Percentiles rank a stretch among this genome's conserved stretches.
These are phyloP conservation scores for Populus alba DNA, from an alignment of 345 rosid genomes.

Conservation along the genomic window DNA sequence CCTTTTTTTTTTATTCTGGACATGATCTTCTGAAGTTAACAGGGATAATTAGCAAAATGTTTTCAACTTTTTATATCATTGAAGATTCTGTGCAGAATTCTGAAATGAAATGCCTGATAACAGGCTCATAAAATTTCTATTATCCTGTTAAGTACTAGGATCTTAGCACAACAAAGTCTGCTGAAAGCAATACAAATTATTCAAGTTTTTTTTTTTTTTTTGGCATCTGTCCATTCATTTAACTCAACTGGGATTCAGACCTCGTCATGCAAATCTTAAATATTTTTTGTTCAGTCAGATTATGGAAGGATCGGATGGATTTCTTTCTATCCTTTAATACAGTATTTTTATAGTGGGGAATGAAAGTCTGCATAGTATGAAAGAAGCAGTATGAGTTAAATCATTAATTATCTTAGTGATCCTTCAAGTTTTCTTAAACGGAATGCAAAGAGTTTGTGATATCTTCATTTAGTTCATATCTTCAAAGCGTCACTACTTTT, in stretches of 20 bases:
- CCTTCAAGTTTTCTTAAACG: no score
- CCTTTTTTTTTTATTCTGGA: background rate
- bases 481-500: background rate
- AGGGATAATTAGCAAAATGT: background rate
- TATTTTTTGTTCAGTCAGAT: no score
- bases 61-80: background rate
- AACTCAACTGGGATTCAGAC: no score
- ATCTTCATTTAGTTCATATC: background rate
- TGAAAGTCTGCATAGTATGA: no score
- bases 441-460: no score
- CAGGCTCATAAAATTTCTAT: background rate
- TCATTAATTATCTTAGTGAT: no score
- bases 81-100: background rate
- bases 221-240: no score
- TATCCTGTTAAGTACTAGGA: background rate
- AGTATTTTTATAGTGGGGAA: no score
- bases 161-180: background rate
- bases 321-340: no score
- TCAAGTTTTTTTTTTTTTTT: background rate
- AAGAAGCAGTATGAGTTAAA: no score
- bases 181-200: background rate
- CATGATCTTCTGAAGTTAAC: background rate
- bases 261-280: no score
- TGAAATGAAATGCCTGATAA: background rate
- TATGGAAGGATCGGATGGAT: no score